phyloP scores from a whole-genome alignment of 2,329 filamentous ascomycete species.

The Calonectria fujianensis region DNA sequence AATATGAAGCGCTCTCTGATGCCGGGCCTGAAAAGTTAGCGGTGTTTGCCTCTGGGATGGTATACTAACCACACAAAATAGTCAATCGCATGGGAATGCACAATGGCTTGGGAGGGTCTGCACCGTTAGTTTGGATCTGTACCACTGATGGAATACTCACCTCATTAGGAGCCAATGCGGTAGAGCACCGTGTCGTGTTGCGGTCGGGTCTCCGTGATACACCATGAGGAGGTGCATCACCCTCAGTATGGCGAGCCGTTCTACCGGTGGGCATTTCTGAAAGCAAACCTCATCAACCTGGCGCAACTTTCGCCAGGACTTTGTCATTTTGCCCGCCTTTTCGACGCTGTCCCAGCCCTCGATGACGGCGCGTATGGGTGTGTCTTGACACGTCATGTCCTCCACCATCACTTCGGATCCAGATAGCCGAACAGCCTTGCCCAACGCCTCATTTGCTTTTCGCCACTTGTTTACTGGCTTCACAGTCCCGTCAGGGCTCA shows the following conservation, averaged over 20 bases:
- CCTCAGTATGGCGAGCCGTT: constrained; percentile 53
- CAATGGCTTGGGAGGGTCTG: constrained; percentile 55
- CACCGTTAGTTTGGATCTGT: neutral
- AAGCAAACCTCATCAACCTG: constrained; percentile 54
- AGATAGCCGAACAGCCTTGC: constrained; percentile 39
- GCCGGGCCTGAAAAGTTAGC: constrained; percentile 50
- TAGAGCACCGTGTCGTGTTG: constrained; percentile 44
- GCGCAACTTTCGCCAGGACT: constrained; percentile 55
- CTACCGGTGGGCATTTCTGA: constrained; percentile 39
- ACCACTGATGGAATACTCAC: constrained; percentile 29
- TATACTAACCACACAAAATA: constrained; percentile 56
- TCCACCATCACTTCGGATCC: constrained; percentile 42
- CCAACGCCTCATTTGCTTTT: constrained; percentile 50
- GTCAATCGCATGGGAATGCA: constrained; percentile 57
- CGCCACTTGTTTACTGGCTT: constrained; percentile 50
- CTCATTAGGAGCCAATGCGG: constrained; percentile 56
- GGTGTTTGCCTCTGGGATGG: neutral
- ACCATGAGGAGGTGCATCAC: constrained; percentile 52
- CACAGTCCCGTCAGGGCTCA: neutral
- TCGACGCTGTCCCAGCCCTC: constrained; percentile 57
- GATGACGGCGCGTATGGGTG: constrained; percentile 50
- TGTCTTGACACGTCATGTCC: constrained; percentile 52
- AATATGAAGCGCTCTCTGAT: constrained; percentile 57
- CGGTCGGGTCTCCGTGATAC: constrained; percentile 54
- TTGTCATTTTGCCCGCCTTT: constrained; percentile 50